These are phyloP conservation scores for Phialophora expanda DNA, from an alignment of 2,329 filamentous ascomycete genomes.

Conservation along the genomic window DNA sequence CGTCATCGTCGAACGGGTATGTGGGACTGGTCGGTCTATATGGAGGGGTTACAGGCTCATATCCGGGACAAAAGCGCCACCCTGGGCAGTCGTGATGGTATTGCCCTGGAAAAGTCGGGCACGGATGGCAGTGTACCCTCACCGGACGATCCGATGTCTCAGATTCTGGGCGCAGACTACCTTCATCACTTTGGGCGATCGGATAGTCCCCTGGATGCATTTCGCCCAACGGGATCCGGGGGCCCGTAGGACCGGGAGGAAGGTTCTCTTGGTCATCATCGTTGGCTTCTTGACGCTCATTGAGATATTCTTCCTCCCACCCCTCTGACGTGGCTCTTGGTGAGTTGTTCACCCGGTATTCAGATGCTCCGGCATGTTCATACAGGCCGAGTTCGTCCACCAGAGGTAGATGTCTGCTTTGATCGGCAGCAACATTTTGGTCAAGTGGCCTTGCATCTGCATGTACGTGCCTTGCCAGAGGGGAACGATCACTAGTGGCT, in stretches of 20 bases:
- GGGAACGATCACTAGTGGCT: background rate
- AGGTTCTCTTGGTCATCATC: conserved; percentile 20
- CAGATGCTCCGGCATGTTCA: background rate
- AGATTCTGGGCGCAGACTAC: background rate
- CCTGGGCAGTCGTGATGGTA: conserved; percentile 27
- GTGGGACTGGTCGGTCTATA: background rate
- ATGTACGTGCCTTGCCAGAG: background rate
- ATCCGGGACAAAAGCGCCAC: background rate
- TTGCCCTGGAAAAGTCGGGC: conserved; percentile 25
- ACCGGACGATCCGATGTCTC: background rate
- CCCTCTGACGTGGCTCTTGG: background rate
- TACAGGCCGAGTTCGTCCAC: background rate
- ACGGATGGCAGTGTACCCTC: conserved; percentile 24
- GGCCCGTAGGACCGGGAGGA: background rate
- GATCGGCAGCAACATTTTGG: background rate
- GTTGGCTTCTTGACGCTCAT: background rate
- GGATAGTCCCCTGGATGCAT: background rate
- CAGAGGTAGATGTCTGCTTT: background rate
- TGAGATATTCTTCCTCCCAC: background rate
- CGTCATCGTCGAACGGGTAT: background rate
- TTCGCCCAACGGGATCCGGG: conserved; percentile 5
- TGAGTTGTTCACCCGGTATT: conserved; percentile 5
- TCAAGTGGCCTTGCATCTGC: background rate
- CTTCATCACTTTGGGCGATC: background rate
- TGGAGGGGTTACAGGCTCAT: background rate